A percentile compares a stretch with the other conserved stretches of the same genome.
Conservation (phyloP, 371 early-diverging fungal species). For the Rhizopus arrhizus region DNA sequence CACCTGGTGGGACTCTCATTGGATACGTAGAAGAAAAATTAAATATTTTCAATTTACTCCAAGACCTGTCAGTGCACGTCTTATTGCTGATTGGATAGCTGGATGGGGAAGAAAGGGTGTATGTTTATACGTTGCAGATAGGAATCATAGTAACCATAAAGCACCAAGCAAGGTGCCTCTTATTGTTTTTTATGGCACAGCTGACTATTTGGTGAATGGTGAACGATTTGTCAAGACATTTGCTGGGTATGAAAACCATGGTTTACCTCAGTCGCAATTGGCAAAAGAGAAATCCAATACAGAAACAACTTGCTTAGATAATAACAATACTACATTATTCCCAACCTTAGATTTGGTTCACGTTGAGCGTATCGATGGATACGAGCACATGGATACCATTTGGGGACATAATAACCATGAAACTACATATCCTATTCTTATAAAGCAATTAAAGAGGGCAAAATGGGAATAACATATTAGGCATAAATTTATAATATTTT, state of each 20-base stretch:
- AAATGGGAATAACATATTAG: conserved; percentile 22
- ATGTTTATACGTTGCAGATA: conserved; percentile 32
- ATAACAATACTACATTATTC: conserved; percentile 12
- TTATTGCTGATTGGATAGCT: conserved; percentile 55
- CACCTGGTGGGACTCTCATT: conserved; percentile 62
- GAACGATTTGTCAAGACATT: conserved; percentile 45
- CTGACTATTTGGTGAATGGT: conserved; percentile 57
- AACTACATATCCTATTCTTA: conserved; percentile 43
- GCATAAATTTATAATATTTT: too few relatives aligned
- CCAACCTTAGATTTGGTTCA: conserved; percentile 48
- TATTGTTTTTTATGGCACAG: conserved; percentile 55
- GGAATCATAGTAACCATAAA: not conserved
- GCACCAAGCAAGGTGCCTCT: conserved; percentile 34
- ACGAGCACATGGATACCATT: conserved; percentile 65
- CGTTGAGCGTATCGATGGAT: conserved; percentile 52
- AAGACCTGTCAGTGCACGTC: conserved; percentile 49
- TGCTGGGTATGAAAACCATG: conserved; percentile 32
- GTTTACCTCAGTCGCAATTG: conserved; percentile 14
- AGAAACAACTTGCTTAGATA: not conserved
- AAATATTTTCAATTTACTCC: conserved; percentile 66
- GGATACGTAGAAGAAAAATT: conserved; percentile 51
- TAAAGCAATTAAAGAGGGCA: conserved; percentile 24
- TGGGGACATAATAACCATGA: conserved; percentile 48
- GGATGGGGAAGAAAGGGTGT: conserved; percentile 54
- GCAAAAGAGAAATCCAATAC: conserved; percentile 16